Evolutionary conservation across 2,329 filamentous ascomycete genomes (phyloP), one percentile per base, ranked within the genome.

Genomic region (Colletotrichum sojae): DNA sequence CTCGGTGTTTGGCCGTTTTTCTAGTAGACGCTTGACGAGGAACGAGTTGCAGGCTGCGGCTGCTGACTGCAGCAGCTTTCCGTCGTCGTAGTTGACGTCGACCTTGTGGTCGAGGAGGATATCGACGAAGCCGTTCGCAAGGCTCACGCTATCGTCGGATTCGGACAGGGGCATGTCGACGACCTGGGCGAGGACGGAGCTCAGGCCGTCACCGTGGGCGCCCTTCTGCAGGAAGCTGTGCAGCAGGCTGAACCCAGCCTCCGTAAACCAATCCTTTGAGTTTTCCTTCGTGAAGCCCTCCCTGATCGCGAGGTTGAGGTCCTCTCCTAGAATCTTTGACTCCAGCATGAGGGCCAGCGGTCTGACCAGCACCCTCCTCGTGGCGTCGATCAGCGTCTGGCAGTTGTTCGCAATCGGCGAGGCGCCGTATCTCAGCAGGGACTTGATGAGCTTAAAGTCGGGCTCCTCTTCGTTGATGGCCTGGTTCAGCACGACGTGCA

Each of bases 331-430:
- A 13, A 87, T 79, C 0, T 82, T 78, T 15, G 75, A 75, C 10
- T 81, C 75, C 16, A 89, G 71, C 5, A 89, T 76, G 6, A 85
- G 73, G 4, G 78, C 73, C 6, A 89, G 74, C 1, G 82, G 75
- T 0, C 81, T 76, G 1, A 79, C 73, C 15, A 82, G 73, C 4
- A 83, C 75, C 2, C 77, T 80, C 61, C 81, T 79, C 0, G 83
- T 79, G 1, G 85, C 85, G 63, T 88, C 85, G 1, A 87, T 79
- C 13, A 90, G 73, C 1, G 85, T 83, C 74, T 87, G 84, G 75
- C 86, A 88, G 25, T 81, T 81, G 61, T 88, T 87, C 0, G 81
- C 80, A 5, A 83, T 76, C 0, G 87, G 84, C 0, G 86, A 89
- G 31, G 87, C 88, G 0, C 88, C 84, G 43, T 86, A 80, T 2